phyloP scores from a whole-genome alignment of 2,329 filamentous ascomycete species.

The Colletotrichum eremochloae region DNA sequence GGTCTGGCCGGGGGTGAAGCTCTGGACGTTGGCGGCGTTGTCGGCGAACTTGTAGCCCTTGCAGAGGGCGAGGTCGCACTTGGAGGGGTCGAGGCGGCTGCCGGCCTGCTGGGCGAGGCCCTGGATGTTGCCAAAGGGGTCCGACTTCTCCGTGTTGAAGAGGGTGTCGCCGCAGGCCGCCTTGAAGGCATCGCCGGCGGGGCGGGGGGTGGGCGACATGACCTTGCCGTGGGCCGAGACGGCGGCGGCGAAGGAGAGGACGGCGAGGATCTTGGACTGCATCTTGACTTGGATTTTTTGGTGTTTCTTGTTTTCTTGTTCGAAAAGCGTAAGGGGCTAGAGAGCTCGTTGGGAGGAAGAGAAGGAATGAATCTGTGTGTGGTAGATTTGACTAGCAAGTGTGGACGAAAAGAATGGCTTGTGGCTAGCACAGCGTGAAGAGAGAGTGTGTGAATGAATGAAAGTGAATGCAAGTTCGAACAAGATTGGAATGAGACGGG shows the following conservation, averaged over 20 bases:
- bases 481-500: conserved; percentile 34
- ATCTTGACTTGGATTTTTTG: conserved; percentile 30
- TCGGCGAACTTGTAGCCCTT: conserved; percentile 51
- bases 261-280: conserved; percentile 42
- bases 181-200: conserved; percentile 44
- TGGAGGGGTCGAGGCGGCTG: conserved; percentile 44
- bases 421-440: conserved; percentile 43
- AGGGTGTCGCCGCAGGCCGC: conserved; percentile 45
- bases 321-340: background rate
- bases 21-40: conserved; percentile 47
- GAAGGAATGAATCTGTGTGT: conserved; percentile 6
- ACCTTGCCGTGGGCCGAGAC: conserved; percentile 45
- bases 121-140: conserved; percentile 54
- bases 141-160: conserved; percentile 46
- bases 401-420: conserved; percentile 42
- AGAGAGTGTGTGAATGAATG: conserved; percentile 30
- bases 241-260: conserved; percentile 42
- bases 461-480: conserved; percentile 41
- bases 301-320: background rate
- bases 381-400: conserved; percentile 27
- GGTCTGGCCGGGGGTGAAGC: conserved; percentile 51
- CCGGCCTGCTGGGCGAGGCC: conserved; percentile 51
- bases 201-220: conserved; percentile 40
- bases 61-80: conserved; percentile 55
- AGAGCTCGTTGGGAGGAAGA: background rate